Percentiles rank a stretch among this genome's conserved stretches.
Evolutionary conservation across 2,329 filamentous ascomycete species (phyloP).

Genomic region (Pestalotiopsis sp.): DNA sequence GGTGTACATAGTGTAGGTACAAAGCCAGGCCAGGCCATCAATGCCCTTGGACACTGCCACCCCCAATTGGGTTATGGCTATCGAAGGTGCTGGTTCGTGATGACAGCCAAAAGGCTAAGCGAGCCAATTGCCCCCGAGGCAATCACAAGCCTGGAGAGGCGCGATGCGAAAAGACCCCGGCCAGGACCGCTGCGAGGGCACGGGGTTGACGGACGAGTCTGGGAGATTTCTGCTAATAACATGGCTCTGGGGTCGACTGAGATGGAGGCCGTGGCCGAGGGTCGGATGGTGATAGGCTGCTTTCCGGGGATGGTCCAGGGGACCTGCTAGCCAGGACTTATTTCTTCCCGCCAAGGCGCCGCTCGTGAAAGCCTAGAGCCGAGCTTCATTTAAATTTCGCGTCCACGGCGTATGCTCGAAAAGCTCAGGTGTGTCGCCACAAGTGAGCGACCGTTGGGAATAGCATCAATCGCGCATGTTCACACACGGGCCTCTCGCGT

Average conservation of each 20-base stretch:
- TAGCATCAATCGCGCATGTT: not conserved
- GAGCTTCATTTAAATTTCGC: not conserved
- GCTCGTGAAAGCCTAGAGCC: not conserved
- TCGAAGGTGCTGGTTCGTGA: slow-evolving; percentile 3
- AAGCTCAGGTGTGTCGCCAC: not conserved
- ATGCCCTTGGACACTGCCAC: slow-evolving; percentile 6
- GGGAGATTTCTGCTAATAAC: not conserved
- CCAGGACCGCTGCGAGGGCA: not conserved
- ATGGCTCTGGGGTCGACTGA: not conserved
- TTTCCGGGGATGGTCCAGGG: not conserved
- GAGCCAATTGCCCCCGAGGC: slow-evolving; percentile 2
- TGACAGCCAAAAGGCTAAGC: slow-evolving; percentile 9
- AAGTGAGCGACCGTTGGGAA: not conserved
- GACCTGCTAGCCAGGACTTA: not conserved
- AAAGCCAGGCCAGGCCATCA: too few relatives aligned
- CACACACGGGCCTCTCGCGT: not conserved
- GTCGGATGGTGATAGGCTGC: not conserved
- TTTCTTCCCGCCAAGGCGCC: not conserved
- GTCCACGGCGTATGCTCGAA: not conserved
- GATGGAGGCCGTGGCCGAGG: not conserved
- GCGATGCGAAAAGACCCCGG: not conserved
- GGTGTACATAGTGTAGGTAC: too few relatives aligned
- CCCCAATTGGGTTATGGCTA: slow-evolving; percentile 3
- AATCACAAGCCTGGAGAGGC: not conserved
- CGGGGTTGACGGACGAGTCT: not conserved